Base-by-base conservation (phyloP, 129 eudicot species). In the Pseudognaphalium luteoalbum region DNA sequence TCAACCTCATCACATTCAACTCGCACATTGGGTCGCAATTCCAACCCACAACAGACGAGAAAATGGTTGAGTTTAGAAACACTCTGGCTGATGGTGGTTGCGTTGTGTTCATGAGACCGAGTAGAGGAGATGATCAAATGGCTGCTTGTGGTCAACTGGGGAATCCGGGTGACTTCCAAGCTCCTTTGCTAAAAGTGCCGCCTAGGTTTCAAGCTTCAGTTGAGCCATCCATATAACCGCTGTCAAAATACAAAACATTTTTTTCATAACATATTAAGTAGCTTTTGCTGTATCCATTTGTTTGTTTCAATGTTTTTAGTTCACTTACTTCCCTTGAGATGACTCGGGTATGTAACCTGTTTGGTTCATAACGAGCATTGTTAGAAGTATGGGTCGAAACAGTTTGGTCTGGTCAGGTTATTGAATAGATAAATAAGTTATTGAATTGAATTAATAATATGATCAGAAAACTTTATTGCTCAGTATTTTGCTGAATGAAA, bases 101-200 rank as follows among this genome's bases (percentile, higher is more conserved):
- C 29, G 77, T 81, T 42, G 98, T 89, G 59, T 80, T 94, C 67
- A 42, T 88, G 78, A 77, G 96, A 75, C 78, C 84, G 33, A 94
- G 97, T 77, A 79, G 98, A 83, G 98, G 98, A 39, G 97, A 91
- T 72, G 97, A 94, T 85, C 86, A 91, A 63, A 94, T 94, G 98
- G 97, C 97, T 59, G 98, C 97, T 7, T 91, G 97, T 60, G 97
- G 97, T 82, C 97, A 94, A 86, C 90, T 94, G 2, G 97, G 98
- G 21, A 83, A 82, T 66, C 97, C 91, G 0, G 96, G 91, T 30
- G 97, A 91, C 29, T 63, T 91, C 57, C 97, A 87, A 85, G 96
- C 91, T 62, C 98, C 97, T 60, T 70, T 91, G 83, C 85, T 91
- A 10, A 83, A 90, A 61, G 93, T 91, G 76, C 97, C 98, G 21